Conservation (phyloP, 805 yeast species). For the Saccharomycopsis javanensis region DNA sequence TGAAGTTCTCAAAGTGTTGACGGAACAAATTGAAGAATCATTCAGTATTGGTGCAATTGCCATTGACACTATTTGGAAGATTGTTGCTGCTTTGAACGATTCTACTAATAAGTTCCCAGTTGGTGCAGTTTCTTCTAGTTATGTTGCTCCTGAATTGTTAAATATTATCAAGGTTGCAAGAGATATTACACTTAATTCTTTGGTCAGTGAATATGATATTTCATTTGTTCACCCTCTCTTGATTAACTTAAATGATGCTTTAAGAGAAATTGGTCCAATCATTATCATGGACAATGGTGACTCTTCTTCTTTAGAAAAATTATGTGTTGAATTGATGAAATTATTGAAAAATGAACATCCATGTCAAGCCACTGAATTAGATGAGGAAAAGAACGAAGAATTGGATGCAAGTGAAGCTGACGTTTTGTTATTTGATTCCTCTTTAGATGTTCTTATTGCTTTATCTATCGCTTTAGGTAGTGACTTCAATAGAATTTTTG, state of each 20-base stretch:
- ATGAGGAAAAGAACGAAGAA: constrained; percentile 43
- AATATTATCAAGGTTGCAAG: constrained; percentile 59
- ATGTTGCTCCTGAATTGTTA: constrained; percentile 48
- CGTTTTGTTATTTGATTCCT: constrained; percentile 71
- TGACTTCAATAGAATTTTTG: constrained; percentile 67
- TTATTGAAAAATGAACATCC: constrained; percentile 75
- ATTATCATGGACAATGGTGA: constrained; percentile 54
- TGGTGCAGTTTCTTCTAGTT: constrained; percentile 53
- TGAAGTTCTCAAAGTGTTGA: constrained; percentile 50
- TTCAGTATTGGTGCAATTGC: constrained; percentile 90
- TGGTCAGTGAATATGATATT: constrained; percentile 76
- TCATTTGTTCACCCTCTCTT: constrained; percentile 71
- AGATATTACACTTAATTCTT: constrained; percentile 47
- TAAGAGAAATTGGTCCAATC: constrained; percentile 63
- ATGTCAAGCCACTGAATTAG: constrained; percentile 67
- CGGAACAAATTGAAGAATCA: constrained; percentile 71
- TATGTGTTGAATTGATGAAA: constrained; percentile 63
- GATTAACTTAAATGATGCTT: constrained; percentile 61
- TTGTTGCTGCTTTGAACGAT: constrained; percentile 54
- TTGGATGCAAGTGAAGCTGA: constrained; percentile 47
- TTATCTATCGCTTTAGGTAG: constrained; percentile 68
- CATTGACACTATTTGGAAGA: constrained; percentile 71
- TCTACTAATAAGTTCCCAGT: constrained; percentile 34
- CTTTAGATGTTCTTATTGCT: constrained; percentile 75
- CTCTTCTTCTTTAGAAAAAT: constrained; percentile 48